Percentiles rank a stretch among this genome's conserved stretches.
Conservation (phyloP, 2,329 filamentous ascomycete species). For the Alternaria tenuissima region DNA sequence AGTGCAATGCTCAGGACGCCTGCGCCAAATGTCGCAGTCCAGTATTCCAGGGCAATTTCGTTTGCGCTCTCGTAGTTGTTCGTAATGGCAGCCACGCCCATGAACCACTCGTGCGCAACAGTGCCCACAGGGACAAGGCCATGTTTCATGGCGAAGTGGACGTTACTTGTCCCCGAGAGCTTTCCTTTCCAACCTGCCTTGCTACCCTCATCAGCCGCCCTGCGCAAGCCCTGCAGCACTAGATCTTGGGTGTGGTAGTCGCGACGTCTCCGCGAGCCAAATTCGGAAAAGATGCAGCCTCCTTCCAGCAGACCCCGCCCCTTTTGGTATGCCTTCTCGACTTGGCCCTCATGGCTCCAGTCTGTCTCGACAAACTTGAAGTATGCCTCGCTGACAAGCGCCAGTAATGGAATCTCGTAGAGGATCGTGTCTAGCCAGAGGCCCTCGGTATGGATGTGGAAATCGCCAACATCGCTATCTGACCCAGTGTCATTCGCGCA, state of each 20-base stretch:
- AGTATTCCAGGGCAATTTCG: slow-evolving; percentile 83
- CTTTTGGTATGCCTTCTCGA: slow-evolving; percentile 84
- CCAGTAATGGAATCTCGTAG: slow-evolving; percentile 94
- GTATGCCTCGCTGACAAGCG: slow-evolving; percentile 92
- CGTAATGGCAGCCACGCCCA: slow-evolving; percentile 93
- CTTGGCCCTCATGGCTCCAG: slow-evolving; percentile 87
- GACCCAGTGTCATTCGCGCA: slow-evolving; percentile 65
- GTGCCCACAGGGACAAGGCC: slow-evolving; percentile 86
- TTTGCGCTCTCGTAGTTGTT: slow-evolving; percentile 86
- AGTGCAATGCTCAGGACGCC: slow-evolving; percentile 85
- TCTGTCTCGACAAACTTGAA: slow-evolving; percentile 96
- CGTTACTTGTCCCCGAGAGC: slow-evolving; percentile 91
- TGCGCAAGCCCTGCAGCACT: slow-evolving; percentile 85
- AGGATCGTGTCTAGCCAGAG: slow-evolving; percentile 95
- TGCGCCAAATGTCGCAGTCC: slow-evolving; percentile 90
- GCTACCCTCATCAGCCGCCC: slow-evolving; percentile 75
- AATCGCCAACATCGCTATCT: slow-evolving; percentile 73
- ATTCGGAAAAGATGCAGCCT: slow-evolving; percentile 91
- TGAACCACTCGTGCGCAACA: slow-evolving; percentile 98
- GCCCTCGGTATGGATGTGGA: slow-evolving; percentile 80
- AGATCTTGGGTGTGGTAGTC: slow-evolving; percentile 96
- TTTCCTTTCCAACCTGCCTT: slow-evolving; percentile 73
- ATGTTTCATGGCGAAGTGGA: slow-evolving; percentile 95
- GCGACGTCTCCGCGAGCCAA: slow-evolving; percentile 85
- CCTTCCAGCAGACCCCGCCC: slow-evolving; percentile 78